Conservation (phyloP, 768 basidiomycete genomes). For the Mycena albidolilacea region DNA sequence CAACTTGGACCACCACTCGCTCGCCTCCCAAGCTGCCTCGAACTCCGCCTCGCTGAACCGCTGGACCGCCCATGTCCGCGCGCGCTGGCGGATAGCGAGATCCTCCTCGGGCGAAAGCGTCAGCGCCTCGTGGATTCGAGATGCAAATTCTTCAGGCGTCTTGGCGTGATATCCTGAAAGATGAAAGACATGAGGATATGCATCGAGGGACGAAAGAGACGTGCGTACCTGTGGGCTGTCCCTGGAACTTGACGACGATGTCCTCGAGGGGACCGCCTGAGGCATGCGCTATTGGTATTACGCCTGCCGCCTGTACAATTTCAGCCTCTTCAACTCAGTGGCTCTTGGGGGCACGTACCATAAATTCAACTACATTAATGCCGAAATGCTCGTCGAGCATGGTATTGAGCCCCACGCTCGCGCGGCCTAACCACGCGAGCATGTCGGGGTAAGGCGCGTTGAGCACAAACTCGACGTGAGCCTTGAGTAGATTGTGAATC, state of each 20-base stretch:
- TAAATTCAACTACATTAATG: constrained; percentile 55
- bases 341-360: constrained; percentile 56
- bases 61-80: constrained; percentile 58
- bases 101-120: constrained; percentile 65
- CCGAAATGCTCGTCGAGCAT: constrained; percentile 99
- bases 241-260: constrained; percentile 87
- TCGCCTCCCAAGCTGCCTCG: constrained; percentile 77
- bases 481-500: background rate
- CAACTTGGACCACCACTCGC: constrained; percentile 59
- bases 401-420: constrained; percentile 92
- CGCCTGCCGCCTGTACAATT: constrained; percentile 84
- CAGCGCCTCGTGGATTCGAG: constrained; percentile 74
- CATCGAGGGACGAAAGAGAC: background rate
- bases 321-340: background rate
- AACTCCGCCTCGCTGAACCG: constrained; percentile 87
- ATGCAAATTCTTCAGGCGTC: constrained; percentile 75
- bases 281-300: constrained; percentile 92
- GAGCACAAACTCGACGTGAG: constrained; percentile 77
- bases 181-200: background rate
- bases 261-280: constrained; percentile 95
- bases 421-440: constrained; percentile 75
- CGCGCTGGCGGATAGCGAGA: constrained; percentile 73
- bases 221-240: constrained; percentile 73
- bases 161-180: constrained; percentile 84
- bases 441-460: constrained; percentile 87